A percentile compares a stretch with the other conserved stretches of the same genome.
Conservation (phyloP, 2,329 filamentous ascomycete species). For the Ophiostoma triangulosporum region DNA sequence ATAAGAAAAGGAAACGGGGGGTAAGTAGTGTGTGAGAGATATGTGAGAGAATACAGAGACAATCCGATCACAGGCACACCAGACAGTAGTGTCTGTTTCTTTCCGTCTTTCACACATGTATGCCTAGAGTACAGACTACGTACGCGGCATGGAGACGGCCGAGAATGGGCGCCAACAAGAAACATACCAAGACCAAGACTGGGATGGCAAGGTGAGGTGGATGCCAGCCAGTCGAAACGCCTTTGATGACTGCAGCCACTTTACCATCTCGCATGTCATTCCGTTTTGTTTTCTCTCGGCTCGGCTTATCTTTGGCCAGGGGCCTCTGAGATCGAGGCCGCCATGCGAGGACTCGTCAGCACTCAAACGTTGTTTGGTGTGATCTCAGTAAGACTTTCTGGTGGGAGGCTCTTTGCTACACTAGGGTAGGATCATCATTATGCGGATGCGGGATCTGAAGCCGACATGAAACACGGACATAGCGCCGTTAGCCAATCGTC, state of each 20-base stretch:
- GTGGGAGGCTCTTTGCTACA: background rate
- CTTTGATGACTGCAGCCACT: background rate
- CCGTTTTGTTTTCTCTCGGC: background rate
- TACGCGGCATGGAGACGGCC: background rate
- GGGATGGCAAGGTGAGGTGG: background rate
- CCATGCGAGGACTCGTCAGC: background rate
- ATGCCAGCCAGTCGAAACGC: background rate
- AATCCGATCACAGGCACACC: background rate
- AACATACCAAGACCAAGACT: background rate
- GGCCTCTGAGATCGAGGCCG: too few species aligned
- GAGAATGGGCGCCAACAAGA: background rate
- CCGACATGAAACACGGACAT: conserved; percentile 18
- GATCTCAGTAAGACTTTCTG: background rate
- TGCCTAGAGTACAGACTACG: background rate
- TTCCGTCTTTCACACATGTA: background rate
- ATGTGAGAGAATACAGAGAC: background rate
- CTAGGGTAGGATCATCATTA: conserved; percentile 5
- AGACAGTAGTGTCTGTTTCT: background rate
- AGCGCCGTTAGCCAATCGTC: background rate
- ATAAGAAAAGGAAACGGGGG: background rate
- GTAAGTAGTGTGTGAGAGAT: background rate
- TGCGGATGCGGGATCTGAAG: conserved; percentile 15
- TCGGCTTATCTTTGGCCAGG: background rate
- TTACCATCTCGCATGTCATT: background rate
- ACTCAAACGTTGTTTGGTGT: background rate